Evolutionary conservation across 2,329 filamentous ascomycete species (phyloP).

Genomic region (Teratosphaeria viscida): DNA sequence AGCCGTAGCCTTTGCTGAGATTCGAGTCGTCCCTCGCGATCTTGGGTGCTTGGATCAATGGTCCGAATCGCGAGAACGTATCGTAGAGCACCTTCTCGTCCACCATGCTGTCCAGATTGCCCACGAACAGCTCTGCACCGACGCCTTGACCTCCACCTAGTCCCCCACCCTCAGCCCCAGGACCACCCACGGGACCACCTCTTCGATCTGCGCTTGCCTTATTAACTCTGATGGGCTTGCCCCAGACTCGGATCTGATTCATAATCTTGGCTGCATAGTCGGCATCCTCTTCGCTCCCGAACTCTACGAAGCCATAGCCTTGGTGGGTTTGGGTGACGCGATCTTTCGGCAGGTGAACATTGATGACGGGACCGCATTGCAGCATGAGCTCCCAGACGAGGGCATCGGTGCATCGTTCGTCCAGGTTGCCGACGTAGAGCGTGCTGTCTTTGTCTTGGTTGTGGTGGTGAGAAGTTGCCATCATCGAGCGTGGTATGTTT

Average conservation of each 20-base stretch:
- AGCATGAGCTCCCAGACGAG: conserved; percentile 97
- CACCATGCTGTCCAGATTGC: conserved; percentile 87
- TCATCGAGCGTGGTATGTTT: background rate
- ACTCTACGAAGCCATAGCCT: conserved; percentile 98
- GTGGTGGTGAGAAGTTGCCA: conserved; percentile 30
- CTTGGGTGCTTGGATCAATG: conserved; percentile 74
- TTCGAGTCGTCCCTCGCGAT: conserved; percentile 83
- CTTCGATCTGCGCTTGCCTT: conserved; percentile 91
- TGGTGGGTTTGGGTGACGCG: conserved; percentile 94
- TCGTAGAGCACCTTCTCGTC: conserved; percentile 95
- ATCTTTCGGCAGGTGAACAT: conserved; percentile 96
- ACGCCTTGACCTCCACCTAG: conserved; percentile 83
- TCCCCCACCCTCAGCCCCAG: conserved; percentile 77
- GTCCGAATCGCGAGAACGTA: conserved; percentile 86
- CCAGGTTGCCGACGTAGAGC: conserved; percentile 95
- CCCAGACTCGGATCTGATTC: conserved; percentile 88
- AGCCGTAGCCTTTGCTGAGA: conserved; percentile 89
- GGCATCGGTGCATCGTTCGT: conserved; percentile 85
- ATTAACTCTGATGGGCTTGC: conserved; percentile 93
- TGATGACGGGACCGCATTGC: conserved; percentile 92
- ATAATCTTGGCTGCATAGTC: conserved; percentile 95
- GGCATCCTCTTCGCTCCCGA: conserved; percentile 87
- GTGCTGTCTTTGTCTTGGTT: conserved; percentile 98
- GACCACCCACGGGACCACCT: conserved; percentile 46
- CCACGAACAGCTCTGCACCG: conserved; percentile 92